Conservation (phyloP, 495 filamentous ascomycete genomes). For the Penicillium manginii region DNA sequence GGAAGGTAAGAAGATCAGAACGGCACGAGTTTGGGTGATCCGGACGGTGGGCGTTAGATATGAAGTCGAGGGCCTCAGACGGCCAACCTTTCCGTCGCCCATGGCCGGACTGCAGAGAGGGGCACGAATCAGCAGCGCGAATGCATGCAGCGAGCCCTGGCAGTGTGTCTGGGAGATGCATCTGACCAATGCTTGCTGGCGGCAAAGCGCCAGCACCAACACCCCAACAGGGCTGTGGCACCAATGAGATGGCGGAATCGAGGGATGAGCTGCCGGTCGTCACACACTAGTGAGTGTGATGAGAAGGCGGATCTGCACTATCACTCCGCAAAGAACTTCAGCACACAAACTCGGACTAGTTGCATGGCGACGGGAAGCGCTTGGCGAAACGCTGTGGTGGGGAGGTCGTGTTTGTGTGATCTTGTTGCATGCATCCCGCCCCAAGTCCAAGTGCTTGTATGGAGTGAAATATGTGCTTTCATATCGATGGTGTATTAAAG, state of each 20-base stretch:
- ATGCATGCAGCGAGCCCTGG: constrained; percentile 20
- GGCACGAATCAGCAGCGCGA: constrained; percentile 37
- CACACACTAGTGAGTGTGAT: constrained; percentile 52
- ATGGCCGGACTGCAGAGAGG: constrained; percentile 36
- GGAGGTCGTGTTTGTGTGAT: constrained; percentile 11
- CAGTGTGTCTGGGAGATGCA: constrained; percentile 40
- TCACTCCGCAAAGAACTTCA: constrained; percentile 25
- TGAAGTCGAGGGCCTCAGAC: constrained; percentile 25
- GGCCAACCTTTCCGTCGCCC: constrained; percentile 21
- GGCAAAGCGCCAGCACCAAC: constrained; percentile 44
- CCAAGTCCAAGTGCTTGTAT: background rate
- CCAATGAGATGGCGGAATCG: constrained; percentile 38
- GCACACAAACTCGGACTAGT: constrained; percentile 12
- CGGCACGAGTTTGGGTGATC: constrained; percentile 25
- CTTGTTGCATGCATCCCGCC: constrained; percentile 14
- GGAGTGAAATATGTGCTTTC: background rate
- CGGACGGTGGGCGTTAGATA: constrained; percentile 35
- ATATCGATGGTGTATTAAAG: background rate
- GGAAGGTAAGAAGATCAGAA: constrained; percentile 10
- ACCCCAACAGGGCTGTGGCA: constrained; percentile 24
- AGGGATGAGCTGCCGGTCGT: constrained; percentile 33
- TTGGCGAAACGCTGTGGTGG: constrained; percentile 26
- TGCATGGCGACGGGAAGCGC: constrained; percentile 13
- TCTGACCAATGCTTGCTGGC: constrained; percentile 46
- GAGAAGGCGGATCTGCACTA: constrained; percentile 40